Base-by-base conservation (phyloP, 352 stramenopile species). In the Globisporangium viniferum region DNA sequence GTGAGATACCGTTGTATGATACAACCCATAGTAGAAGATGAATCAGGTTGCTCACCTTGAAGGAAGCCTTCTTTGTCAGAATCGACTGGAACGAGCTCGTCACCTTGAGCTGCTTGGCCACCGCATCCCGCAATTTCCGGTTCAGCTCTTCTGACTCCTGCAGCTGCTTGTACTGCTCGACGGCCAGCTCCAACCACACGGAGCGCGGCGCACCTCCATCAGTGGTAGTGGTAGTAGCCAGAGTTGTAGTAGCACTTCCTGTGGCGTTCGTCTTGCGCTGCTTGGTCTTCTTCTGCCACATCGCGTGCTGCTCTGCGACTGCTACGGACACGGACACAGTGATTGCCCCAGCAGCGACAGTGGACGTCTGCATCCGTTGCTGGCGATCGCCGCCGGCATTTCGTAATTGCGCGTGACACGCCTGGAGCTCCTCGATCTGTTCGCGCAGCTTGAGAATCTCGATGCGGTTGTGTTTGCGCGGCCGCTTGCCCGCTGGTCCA, bases 81-180 rank as follows among this genome's bases (percentile, higher is more conserved):
- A 86, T 76, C 53, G 74, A 64, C 55, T 83, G 72, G 10, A 86
- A 66, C 22, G 68, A 74, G 54, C 75, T 80, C 12, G 70, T 73
- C 66, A 85, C 56, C 46, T 83, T 75, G 66, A 83, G 72, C 62
- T 87, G 79, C 27, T 73, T 68, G 44, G 76, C 66, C 39, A 87
- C 46, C 1, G 74, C 72, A 14, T 69, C 74, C 15, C 82, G 81
- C 7, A 87, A 68, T 24, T 73, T 75, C 12, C 69, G 69, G 64
- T 85, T 85, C 60, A 81, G 67, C 24, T 74, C 62, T 56, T 85
- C 75, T 0, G 78, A 76, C 8, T 72, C 64, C 68, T 82, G 73
- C 20, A 74, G 72, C 57, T 79, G 69, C 20, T 67, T 69, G 64
- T 77, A 84, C 59, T 89, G 80, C 10, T 73, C 58, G n/a, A 71